Base-by-base conservation (phyloP, 306 rosid species). In the Senna tora region DNA sequence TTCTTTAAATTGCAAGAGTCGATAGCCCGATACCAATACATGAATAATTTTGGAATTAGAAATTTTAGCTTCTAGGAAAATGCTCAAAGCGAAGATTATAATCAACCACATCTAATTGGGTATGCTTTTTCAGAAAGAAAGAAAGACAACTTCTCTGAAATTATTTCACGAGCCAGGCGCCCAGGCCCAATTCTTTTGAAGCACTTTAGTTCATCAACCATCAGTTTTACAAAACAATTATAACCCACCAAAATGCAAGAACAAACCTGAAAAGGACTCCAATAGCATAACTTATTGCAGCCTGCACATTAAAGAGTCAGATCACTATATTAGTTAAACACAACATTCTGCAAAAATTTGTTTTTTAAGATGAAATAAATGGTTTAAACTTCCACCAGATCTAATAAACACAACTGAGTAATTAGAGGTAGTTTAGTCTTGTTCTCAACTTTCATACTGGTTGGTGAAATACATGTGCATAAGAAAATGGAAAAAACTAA, bases 211-310 rank as follows among this genome's bases (percentile, higher is more conserved):
- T 56, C 67, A 20, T 61, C 20, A n/a, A n/a, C n/a, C n/a, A n/a
- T n/a, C 19, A 65, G 53, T 33, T 41, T 17, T 65, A 56, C 30
- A 53, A 59, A 46, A 65, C 21, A 73, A 43, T 17, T 42, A 67
- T 28, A 76, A 67, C n/a, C 72, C 9, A 6, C 28, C 54, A 70
- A 70, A 32, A 69, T 63, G 55, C 63, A 73, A 82, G 50, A 59
- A 67, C 68, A 64, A 77, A 84, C 98, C 98, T 90, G 85, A 87
- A 87, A 69, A 92, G 83, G 66, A 79, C 96, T 65, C 98, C 98
- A 14, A 76, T 75, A 0, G 78, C 95, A 49, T 92, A 92, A 82
- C 96, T 92, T 80, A 82, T 28, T 38, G 98, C 96, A 74, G 96
- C 95, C 96, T 92, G 88, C 70, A 67, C 11, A 53, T 66, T 59